Evolutionary conservation across 345 rosid species (phyloP), one percentile per base, ranked within the genome.

Genomic region (Pistacia vera): DNA sequence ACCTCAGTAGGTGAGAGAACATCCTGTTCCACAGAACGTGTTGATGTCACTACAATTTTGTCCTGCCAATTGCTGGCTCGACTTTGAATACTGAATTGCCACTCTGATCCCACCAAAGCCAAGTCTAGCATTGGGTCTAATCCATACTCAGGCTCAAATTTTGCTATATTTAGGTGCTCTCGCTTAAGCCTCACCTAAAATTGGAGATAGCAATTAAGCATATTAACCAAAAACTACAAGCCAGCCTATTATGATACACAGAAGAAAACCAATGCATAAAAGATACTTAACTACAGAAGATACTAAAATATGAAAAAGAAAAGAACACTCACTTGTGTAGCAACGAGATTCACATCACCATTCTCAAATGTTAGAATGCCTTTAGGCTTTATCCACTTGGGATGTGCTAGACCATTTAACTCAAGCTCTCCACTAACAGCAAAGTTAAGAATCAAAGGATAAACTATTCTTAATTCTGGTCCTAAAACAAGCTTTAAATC

Each of bases 11-110:
- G 92, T 55, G 98, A 90, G 77, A 93, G 94, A 72, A 84, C 97
- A 88, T 96, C 99, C 83, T 96, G 99, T 72, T 93, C 99, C 66
- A 90, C 92, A 54, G 98, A 89, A 54, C 98, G 92, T 11, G 96
- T 95, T 60, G 98, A 90, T 59, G 98, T 96, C 75, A 96, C 98
- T 76, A 88, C 90, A 77, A 96, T 86, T 72, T 93, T 96, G 75
- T 96, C 95, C 85, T 93, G 98, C 98, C 99, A 96, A 84, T 87
- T 93, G 82, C 98, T 93, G 77, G 98, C 94, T 62, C 97, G 92
- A 79, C 97, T 92, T 86, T 92, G 97, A 84, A 96, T 92, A 87
- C 98, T 83, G 81, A 93, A 96, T 84, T 90, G 97, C 98, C 98
- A 93, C 83, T 96, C 98, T 66, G 97, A 96, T 72, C 98, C 99